Evolutionary conservation across 2,329 filamentous ascomycete genomes (phyloP), one percentile per base, ranked within the genome.

Genomic region (Metarhizium rileyi): DNA sequence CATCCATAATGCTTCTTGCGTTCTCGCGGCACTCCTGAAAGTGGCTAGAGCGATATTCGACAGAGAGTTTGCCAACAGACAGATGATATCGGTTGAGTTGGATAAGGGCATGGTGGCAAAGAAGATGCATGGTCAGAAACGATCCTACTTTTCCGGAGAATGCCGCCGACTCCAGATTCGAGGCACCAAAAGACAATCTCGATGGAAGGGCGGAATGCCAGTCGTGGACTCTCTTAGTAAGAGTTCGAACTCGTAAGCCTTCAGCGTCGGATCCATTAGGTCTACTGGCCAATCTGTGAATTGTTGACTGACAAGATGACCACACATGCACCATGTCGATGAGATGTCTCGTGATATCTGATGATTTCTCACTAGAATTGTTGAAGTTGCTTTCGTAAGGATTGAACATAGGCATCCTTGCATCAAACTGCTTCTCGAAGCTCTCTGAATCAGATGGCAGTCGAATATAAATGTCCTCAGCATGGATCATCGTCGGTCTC

Each of bases 401-500:
- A 59, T 83, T 74, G 59, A 85, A 87, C 50, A 76, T 74, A 0
- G 84, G 82, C 23, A 78, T 76, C 2, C 74, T 69, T 8, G 74
- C 74, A 23, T 78, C 75, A 23, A 71, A 59, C 51, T 83, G 78
- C 33, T 73, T 71, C 57, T 88, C 83, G 56, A 84, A 88, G 44
- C 70, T 72, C 22, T 73, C 70, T 40, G 79, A 73, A 28, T 79
- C 71, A 56, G 77, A 80, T 3, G 86, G 86, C 5, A 89, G 70
- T 47, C 80, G 77, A 12, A 86, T 69, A 57, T 84, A 83, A 40
- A 86, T 76, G 52, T 87, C 80, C 53, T 84, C 77, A 4, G 77
- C 69, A 44, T 80, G 77, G 52, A 87, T 73, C 53, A 78, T 74
- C 44, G 72, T 77, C 6, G 72, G 65, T 2, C 74, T 72, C 2